Percentiles rank a stretch among this genome's conserved stretches.
Evolutionary conservation across 352 stramenopile genomes (phyloP).

Genomic region (Pythium dissotocum): DNA sequence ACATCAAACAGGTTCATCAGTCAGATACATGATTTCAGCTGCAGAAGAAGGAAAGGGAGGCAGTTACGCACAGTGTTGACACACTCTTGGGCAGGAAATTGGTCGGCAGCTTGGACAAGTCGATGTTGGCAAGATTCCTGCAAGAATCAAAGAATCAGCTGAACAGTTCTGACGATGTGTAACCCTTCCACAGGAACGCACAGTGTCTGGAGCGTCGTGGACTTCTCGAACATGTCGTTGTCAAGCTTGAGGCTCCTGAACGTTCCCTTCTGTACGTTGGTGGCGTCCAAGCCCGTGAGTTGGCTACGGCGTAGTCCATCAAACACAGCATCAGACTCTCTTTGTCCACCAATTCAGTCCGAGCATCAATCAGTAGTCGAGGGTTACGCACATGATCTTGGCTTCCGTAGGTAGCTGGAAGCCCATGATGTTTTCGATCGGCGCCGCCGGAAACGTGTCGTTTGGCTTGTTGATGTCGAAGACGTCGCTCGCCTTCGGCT

Average conservation of each 20-base stretch:
- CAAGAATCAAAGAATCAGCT: constrained; percentile 3
- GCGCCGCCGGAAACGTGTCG: constrained; percentile 45
- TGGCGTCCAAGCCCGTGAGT: constrained; percentile 67
- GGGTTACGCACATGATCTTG: constrained; percentile 43
- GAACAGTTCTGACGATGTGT: background rate
- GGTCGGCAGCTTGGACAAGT: constrained; percentile 45
- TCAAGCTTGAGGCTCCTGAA: constrained; percentile 54
- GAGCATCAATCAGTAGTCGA: background rate
- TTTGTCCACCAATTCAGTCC: background rate
- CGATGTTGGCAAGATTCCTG: constrained; percentile 62
- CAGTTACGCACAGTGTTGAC: constrained; percentile 37
- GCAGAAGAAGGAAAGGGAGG: background rate
- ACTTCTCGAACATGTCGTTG: constrained; percentile 44
- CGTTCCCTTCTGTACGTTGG: constrained; percentile 56
- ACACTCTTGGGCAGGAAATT: constrained; percentile 57
- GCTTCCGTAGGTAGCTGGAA: constrained; percentile 45
- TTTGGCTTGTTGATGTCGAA: constrained; percentile 35
- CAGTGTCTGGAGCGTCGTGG: constrained; percentile 42
- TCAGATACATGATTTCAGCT: background rate
- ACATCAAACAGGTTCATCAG: background rate
- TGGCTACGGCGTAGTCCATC: constrained; percentile 39
- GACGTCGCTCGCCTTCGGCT: constrained; percentile 42
- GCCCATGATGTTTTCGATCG: constrained; percentile 44
- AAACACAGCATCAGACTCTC: constrained; percentile 3
- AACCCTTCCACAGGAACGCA: constrained; percentile 26